Conservation (phyloP, 148 eudicot species). For the Silene uniflora region DNA sequence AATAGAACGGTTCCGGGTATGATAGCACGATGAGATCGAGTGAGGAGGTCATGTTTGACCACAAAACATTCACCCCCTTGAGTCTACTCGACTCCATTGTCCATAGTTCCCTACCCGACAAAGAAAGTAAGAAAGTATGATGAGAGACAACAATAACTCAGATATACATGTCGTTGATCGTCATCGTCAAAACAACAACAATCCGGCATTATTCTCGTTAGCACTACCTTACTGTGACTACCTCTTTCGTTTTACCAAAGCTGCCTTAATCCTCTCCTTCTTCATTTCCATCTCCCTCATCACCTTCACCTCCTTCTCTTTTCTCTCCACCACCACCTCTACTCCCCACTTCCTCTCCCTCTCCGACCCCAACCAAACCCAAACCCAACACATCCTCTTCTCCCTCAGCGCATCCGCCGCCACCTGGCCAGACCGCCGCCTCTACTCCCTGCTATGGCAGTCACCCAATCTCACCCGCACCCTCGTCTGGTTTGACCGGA, state of each 20-base stretch:
- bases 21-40: too few relatives aligned
- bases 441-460: conserved; percentile 71
- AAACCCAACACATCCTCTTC: conserved; percentile 54
- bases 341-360: conserved; percentile 2
- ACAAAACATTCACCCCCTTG: too few relatives aligned
- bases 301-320: conserved; percentile 4
- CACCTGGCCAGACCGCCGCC: conserved; percentile 54
- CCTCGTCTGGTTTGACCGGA: conserved; percentile 55
- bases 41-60: too few relatives aligned
- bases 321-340: conserved; percentile 26
- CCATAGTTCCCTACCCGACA: too few relatives aligned
- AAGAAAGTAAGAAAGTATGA: too few relatives aligned
- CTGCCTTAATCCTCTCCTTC: conserved; percentile 1
- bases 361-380: conserved; percentile 38
- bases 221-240: not conserved
- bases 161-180: too few relatives aligned
- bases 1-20: too few relatives aligned
- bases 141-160: too few relatives aligned
- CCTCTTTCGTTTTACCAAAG: conserved; percentile 6
- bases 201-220: not conserved
- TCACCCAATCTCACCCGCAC: conserved; percentile 53
- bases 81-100: too few relatives aligned
- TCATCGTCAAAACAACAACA: not conserved
- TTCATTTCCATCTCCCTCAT: conserved; percentile 12
- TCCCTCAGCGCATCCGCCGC: conserved; percentile 60